Evolutionary conservation across 768 basidiomycete genomes (phyloP).

Genomic region (Cystoderma amianthinum): DNA sequence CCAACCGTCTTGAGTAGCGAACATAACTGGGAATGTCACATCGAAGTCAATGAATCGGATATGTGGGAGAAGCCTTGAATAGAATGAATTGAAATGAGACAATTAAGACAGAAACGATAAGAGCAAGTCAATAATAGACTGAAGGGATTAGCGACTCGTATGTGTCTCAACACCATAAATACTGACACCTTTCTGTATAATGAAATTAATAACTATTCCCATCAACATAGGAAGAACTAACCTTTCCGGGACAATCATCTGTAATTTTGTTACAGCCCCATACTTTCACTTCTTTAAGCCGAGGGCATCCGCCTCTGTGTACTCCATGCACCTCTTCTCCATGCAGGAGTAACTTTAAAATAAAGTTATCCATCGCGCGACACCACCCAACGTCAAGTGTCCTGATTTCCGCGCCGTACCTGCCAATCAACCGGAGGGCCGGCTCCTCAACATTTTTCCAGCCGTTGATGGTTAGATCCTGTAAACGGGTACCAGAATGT

Average conservation of each 20-base stretch:
- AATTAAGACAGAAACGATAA: too few species aligned
- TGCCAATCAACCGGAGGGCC: slow-evolving; percentile 23
- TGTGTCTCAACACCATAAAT: slow-evolving; percentile 26
- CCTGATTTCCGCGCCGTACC: slow-evolving; percentile 32
- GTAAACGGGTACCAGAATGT: slow-evolving; percentile 58
- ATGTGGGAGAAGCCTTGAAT: too few species aligned
- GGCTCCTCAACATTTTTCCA: slow-evolving; percentile 58
- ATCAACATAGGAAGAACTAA: slow-evolving; percentile 13
- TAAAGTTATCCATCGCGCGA: slow-evolving; percentile 74
- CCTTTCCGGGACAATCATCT: slow-evolving; percentile 31
- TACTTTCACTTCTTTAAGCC: slow-evolving; percentile 38
- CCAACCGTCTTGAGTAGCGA: too few species aligned
- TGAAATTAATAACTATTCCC: too few species aligned
- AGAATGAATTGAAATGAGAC: too few species aligned
- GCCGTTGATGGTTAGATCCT: slow-evolving; percentile 67
- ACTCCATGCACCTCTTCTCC: slow-evolving; percentile 16
- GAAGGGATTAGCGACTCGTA: slow-evolving; percentile 6
- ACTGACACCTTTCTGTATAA: slow-evolving; percentile 17
- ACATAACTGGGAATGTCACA: too few species aligned
- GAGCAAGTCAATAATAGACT: too few species aligned
- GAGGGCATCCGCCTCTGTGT: slow-evolving; percentile 23
- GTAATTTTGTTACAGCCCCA: slow-evolving; percentile 50
- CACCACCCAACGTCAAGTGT: slow-evolving; percentile 84
- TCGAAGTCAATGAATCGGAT: too few species aligned
- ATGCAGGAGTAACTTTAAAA: slow-evolving; percentile 62